Conservation (phyloP, 306 rosid genomes). For the Ceratonia siliqua region DNA sequence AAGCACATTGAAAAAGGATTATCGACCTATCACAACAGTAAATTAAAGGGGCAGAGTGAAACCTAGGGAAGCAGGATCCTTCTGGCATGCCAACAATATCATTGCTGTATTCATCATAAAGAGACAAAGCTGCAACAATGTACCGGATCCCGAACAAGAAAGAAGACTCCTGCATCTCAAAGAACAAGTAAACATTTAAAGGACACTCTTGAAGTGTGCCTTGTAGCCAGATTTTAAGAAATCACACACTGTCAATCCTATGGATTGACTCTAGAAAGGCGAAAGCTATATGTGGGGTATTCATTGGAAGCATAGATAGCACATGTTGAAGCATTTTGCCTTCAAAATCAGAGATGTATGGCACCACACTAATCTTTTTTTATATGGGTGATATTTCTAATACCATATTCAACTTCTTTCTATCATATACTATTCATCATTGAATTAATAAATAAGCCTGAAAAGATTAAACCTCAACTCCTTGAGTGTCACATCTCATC, state of each 20-base stretch:
- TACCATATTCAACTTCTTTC: background rate
- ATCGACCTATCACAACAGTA: slow-evolving; percentile 2
- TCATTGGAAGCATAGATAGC: background rate
- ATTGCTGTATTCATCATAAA: slow-evolving; percentile 93
- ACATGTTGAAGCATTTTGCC: background rate
- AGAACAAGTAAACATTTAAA: slow-evolving; percentile 30
- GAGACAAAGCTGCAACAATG: slow-evolving; percentile 73
- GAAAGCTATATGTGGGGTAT: background rate
- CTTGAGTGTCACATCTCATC: background rate
- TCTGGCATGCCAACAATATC: slow-evolving; percentile 93
- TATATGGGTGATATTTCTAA: background rate
- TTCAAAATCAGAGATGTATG: background rate
- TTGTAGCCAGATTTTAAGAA: background rate
- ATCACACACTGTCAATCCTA: background rate
- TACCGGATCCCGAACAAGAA: slow-evolving; percentile 63
- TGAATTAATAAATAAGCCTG: background rate
- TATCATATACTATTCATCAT: background rate
- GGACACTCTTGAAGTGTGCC: background rate
- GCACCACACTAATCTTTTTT: background rate
- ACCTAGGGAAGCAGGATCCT: slow-evolving; percentile 98
- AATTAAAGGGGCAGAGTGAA: slow-evolving; percentile 29
- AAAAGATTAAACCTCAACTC: background rate
- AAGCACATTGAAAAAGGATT: background rate
- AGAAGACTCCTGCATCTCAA: slow-evolving; percentile 79
- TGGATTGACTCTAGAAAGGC: background rate